phyloP scores from a whole-genome alignment of 805 yeast species.

The Candida succiphila region DNA sequence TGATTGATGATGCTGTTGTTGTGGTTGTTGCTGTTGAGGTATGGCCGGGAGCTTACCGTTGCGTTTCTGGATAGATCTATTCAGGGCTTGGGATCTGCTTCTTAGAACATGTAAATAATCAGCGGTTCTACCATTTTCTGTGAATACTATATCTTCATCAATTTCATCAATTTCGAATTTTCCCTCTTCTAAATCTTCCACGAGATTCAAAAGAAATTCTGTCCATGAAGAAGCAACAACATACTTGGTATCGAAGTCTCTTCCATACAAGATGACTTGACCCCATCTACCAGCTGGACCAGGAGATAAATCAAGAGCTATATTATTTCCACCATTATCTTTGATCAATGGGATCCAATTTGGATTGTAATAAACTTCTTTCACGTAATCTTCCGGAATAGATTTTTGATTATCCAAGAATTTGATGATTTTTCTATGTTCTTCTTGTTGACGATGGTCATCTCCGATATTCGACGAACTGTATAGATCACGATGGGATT shows the following conservation, averaged over 20 bases:
- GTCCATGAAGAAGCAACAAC: constrained; percentile 86
- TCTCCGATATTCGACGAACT: neutral
- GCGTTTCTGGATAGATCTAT: constrained; percentile 7
- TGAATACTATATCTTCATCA: constrained; percentile 42
- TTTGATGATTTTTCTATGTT: neutral
- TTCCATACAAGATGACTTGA: constrained; percentile 86
- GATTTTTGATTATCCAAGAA: constrained; percentile 48
- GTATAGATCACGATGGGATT: constrained; percentile 7
- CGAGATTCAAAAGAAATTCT: constrained; percentile 71
- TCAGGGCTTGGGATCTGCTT: constrained; percentile 40
- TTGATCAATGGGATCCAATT: constrained; percentile 89
- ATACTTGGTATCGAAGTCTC: constrained; percentile 86
- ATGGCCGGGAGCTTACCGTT: no score
- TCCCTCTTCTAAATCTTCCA: constrained; percentile 80
- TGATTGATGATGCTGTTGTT: neutral
- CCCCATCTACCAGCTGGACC: constrained; percentile 77
- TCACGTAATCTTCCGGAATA: constrained; percentile 68
- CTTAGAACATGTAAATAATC: constrained; percentile 65
- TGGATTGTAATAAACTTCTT: constrained; percentile 75
- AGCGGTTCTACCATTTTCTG: constrained; percentile 29
- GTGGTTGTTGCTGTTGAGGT: constrained; percentile 7
- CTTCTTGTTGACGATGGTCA: neutral
- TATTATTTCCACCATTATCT: constrained; percentile 84
- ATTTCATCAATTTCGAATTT: constrained; percentile 64
- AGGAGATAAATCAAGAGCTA: constrained; percentile 82